Base-by-base conservation (phyloP, 176 grass and related monocot species). In the Stipa capillata region DNA sequence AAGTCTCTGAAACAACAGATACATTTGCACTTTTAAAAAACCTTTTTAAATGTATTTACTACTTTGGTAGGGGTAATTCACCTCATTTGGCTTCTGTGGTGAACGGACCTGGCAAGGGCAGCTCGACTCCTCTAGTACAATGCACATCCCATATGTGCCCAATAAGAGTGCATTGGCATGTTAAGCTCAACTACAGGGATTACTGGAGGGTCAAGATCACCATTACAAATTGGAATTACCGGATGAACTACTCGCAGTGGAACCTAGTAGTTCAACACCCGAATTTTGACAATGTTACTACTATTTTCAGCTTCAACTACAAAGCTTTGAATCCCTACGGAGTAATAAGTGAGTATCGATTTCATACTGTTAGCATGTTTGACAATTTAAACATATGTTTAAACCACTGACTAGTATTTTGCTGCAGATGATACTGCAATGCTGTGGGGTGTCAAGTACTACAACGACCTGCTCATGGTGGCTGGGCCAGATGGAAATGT, bases 131-230 rank as follows among this genome's bases (percentile, higher is more conserved):
- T 40, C 65, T 94, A 44, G 81, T 94, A 23, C 84, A 87, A 71
- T 94, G 89, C 56, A 87, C 89, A 7, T 63, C 81, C 53, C 87
- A 92, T 60, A 92, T 92, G 89, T 92, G 93, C 89, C 89, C 93
- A n/a, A 85, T 96, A 59, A 89, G 79, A 54, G 84, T 96, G 59
- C 93, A 96, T 36, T 96, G 90, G 93, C 93, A 96, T 87, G 93
- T 88, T 59, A 90, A 88, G 61, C 83, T 87, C 69, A 90, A 96
- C 74, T 96, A 92, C 25, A 85, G 51, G 59, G 90, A 92, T 31
- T 96, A 92, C 37, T 90, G 90, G 90, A 86, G 90, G 27, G 87
- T 96, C 33, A 96, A 96, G 53, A 65, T 92, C 17, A 83, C 82
- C 3, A 34, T 92, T 71, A 75, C 93, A 49, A 96, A 96, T 69